These are phyloP conservation scores for Escallonia herrerae DNA, from an alignment of 129 eudicot species.

Conservation along the genomic window DNA sequence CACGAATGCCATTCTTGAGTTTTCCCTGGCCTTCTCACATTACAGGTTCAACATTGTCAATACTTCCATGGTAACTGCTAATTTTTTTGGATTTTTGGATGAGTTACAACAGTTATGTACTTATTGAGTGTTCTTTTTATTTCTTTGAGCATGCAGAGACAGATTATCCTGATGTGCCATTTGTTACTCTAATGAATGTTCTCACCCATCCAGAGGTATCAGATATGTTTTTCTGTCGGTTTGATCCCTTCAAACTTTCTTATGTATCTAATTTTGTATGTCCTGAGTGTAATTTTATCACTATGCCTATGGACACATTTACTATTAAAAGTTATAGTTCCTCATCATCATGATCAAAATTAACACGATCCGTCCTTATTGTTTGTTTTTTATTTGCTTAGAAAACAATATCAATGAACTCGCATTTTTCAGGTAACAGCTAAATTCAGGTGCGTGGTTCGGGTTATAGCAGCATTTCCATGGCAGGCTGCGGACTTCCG, in stretches of 20 bases:
- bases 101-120: background rate
- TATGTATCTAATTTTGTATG: background rate
- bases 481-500: constrained; percentile 53
- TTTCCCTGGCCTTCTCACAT: constrained; percentile 78
- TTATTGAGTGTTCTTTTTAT: background rate
- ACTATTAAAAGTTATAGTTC: too few relatives aligned
- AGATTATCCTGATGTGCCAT: constrained; percentile 47
- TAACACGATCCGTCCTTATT: too few relatives aligned
- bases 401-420: background rate
- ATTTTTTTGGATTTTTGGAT: background rate
- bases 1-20: constrained; percentile 51
- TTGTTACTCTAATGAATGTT: constrained; percentile 65
- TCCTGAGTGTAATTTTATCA: too few relatives aligned
- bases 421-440: constrained; percentile 48
- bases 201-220: constrained; percentile 61
- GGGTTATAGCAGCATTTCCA: constrained; percentile 62
- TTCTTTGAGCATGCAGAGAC: constrained; percentile 41
- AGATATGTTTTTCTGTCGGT: background rate
- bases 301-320: too few relatives aligned
- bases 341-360: too few relatives aligned
- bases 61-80: background rate
- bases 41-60: constrained; percentile 42
- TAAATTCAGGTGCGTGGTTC: constrained; percentile 79
- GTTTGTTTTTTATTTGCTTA: too few relatives aligned
- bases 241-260: background rate